Conservation (phyloP, 352 stramenopile species). For the Pythium guiyangense region DNA sequence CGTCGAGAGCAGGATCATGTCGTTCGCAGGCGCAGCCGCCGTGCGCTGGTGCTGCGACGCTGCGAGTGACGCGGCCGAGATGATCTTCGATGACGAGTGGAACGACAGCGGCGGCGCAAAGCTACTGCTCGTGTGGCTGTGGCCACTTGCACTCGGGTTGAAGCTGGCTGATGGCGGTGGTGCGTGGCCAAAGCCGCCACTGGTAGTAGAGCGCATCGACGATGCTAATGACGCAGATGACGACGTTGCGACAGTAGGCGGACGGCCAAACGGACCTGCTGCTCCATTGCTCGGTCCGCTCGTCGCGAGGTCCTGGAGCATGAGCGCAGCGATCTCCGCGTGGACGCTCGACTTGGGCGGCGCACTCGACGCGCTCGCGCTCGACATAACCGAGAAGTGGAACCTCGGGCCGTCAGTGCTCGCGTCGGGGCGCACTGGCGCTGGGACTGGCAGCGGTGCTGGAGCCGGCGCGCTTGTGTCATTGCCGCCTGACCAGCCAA, state of each 20-base stretch:
- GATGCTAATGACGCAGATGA: not conserved
- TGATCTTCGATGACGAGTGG: slow-evolving; percentile 13
- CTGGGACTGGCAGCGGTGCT: no score
- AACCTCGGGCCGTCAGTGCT: slow-evolving; percentile 4
- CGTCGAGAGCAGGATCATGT: slow-evolving; percentile 27
- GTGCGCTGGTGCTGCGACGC: slow-evolving; percentile 4
- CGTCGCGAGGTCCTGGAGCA: slow-evolving; percentile 11
- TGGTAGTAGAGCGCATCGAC: not conserved
- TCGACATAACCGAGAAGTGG: slow-evolving; percentile 15
- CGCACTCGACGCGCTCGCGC: not conserved
- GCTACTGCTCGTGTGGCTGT: slow-evolving; percentile 1
- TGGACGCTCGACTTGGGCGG: slow-evolving; percentile 11
- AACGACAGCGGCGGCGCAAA: not conserved
- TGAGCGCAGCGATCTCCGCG: slow-evolving; percentile 11
- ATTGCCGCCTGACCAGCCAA: slow-evolving; percentile 7
- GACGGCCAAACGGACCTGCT: slow-evolving; percentile 6
- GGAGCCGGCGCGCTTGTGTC: not conserved
- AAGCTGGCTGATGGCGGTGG: not conserved
- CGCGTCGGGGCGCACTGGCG: not conserved
- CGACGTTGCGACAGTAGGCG: not conserved
- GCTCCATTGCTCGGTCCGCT: not conserved
- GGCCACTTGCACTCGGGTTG: not conserved
- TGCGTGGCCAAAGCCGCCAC: not conserved
- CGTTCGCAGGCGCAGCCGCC: slow-evolving; percentile 7
- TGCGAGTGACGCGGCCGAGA: slow-evolving; percentile 6